These are phyloP conservation scores for Trichoderma atroviride DNA, from an alignment of 2,329 filamentous ascomycete genomes.

Conservation along the genomic window DNA sequence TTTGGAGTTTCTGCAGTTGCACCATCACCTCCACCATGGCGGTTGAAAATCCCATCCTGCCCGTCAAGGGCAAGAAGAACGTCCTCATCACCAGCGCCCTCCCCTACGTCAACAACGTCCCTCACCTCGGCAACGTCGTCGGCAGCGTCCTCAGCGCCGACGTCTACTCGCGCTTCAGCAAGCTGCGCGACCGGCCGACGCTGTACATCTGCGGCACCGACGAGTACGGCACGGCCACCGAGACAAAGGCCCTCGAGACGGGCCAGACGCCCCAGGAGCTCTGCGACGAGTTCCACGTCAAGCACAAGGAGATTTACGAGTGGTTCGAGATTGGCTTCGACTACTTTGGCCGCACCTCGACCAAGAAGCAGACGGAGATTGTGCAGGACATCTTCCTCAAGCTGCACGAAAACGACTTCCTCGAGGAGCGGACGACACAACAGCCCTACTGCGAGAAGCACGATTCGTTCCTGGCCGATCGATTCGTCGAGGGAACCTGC, in stretches of 20 bases:
- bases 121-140: constrained; percentile 87
- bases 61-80: constrained; percentile 76
- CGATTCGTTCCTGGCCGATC: constrained; percentile 77
- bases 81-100: constrained; percentile 90
- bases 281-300: constrained; percentile 88
- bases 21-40: constrained; percentile 7
- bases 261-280: constrained; percentile 79
- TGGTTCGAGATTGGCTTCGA: constrained; percentile 97
- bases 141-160: constrained; percentile 87
- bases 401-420: constrained; percentile 84
- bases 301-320: constrained; percentile 89
- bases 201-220: constrained; percentile 82
- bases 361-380: constrained; percentile 85
- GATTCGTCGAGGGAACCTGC: constrained; percentile 81
- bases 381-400: constrained; percentile 88
- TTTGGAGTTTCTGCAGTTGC: constrained; percentile 7
- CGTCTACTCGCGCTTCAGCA: constrained; percentile 80
- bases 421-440: constrained; percentile 82
- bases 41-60: constrained; percentile 53
- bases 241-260: constrained; percentile 92
- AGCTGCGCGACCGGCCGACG: constrained; percentile 76
- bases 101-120: constrained; percentile 75
- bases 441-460: constrained; percentile 90
- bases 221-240: constrained; percentile 94
- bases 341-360: constrained; percentile 91